A percentile compares a stretch with the other conserved stretches of the same genome.
phyloP scores from a whole-genome alignment of 768 basidiomycete species.

The Kwoniella botswanensis region DNA sequence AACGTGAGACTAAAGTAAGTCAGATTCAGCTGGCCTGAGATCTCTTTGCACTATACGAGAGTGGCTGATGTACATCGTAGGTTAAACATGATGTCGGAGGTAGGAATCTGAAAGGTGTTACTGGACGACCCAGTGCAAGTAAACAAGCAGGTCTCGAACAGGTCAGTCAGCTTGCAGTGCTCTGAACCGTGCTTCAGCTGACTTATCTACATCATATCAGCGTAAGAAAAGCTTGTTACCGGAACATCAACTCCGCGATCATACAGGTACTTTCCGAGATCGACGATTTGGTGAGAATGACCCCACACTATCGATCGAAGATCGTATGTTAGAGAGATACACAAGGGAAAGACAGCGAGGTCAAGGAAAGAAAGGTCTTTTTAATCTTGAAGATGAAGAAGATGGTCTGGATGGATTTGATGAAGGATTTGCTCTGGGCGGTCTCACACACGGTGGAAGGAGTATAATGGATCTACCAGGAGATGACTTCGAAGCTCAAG shows the following conservation, averaged over 20 bases:
- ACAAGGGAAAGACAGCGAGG: slow-evolving; percentile 72
- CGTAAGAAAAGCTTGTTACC: slow-evolving; percentile 85
- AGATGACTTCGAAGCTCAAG: slow-evolving; percentile 56
- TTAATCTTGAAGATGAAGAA: slow-evolving; percentile 81
- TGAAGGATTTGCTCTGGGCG: slow-evolving; percentile 47
- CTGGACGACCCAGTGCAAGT: slow-evolving; percentile 81
- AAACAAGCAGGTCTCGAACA: slow-evolving; percentile 89
- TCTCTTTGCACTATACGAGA: too few relatives aligned
- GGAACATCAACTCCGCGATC: slow-evolving; percentile 79
- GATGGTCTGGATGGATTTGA: slow-evolving; percentile 57
- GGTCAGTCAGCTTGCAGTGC: slow-evolving; percentile 61
- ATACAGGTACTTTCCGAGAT: slow-evolving; percentile 87
- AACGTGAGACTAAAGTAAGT: slow-evolving; percentile 83
- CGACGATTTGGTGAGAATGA: slow-evolving; percentile 96
- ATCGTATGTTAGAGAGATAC: slow-evolving; percentile 95
- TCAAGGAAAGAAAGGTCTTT: slow-evolving; percentile 70
- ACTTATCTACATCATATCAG: slow-evolving; percentile 59
- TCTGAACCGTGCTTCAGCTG: slow-evolving; percentile 8
- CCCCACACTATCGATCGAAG: slow-evolving; percentile 88
- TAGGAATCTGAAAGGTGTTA: slow-evolving; percentile 77
- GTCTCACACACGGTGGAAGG: slow-evolving; percentile 56
- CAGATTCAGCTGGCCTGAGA: neutral
- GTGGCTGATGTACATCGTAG: slow-evolving; percentile 21
- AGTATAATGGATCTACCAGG: slow-evolving; percentile 53
- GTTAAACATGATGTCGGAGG: slow-evolving; percentile 82